Evolutionary conservation across 768 basidiomycete genomes (phyloP).

Genomic region (Asterophora parasitica): DNA sequence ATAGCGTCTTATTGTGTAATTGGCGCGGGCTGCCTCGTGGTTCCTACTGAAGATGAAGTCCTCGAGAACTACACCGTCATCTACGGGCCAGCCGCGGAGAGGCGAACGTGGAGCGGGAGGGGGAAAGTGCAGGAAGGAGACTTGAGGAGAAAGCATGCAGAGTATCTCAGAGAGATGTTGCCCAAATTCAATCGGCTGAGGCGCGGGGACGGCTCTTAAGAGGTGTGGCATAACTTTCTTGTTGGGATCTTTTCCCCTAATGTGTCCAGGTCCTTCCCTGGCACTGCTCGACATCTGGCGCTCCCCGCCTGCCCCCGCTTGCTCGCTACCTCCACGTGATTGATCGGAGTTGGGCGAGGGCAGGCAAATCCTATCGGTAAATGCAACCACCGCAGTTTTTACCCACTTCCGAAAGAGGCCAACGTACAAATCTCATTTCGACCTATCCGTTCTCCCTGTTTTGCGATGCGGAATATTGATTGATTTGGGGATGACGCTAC

Average conservation of each 20-base stretch:
- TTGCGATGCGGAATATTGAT: neutral
- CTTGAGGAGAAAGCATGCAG: conserved; percentile 80
- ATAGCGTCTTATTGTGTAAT: conserved; percentile 79
- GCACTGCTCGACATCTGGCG: neutral
- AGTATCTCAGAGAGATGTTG: conserved; percentile 88
- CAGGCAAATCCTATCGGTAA: neutral
- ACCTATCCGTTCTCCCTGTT: no score
- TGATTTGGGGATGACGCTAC: neutral
- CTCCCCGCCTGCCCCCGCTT: neutral
- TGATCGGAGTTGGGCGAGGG: neutral
- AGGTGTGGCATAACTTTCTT: neutral
- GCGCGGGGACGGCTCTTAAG: conserved; percentile 49
- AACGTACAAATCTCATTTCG: no score
- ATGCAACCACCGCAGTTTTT: neutral
- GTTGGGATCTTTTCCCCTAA: neutral
- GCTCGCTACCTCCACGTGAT: neutral
- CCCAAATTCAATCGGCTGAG: conserved; percentile 83
- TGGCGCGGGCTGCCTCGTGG: conserved; percentile 76
- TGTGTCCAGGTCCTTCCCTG: neutral
- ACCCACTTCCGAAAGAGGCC: neutral
- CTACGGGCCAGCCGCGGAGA: conserved; percentile 71
- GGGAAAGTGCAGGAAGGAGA: conserved; percentile 82
- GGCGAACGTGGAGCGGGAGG: conserved; percentile 80
- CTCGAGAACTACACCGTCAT: conserved; percentile 82
- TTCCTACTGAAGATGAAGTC: conserved; percentile 71